Evolutionary conservation across 225 moss, liverwort and hornwort genomes (phyloP).

Genomic region (Marchantia polymorpha): DNA sequence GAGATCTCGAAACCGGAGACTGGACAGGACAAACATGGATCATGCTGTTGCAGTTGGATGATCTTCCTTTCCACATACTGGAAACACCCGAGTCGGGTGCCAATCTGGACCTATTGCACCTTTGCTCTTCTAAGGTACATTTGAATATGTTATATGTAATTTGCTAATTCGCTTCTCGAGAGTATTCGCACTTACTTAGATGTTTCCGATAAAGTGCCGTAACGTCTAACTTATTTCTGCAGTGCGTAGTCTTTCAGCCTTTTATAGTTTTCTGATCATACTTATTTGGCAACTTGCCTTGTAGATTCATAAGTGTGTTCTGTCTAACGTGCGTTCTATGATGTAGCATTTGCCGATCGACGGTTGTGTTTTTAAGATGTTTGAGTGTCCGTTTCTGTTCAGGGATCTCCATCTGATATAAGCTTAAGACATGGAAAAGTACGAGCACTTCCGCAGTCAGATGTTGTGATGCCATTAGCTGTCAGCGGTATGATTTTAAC

Average conservation of each 20-base stretch:
- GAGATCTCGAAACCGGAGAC: conserved; percentile 42
- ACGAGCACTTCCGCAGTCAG: conserved; percentile 67
- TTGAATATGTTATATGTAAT: too few relatives aligned
- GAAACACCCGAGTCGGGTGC: conserved; percentile 35
- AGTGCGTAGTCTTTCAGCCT: too few relatives aligned
- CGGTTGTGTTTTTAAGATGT: neutral
- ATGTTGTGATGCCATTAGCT: conserved; percentile 83
- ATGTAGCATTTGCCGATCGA: neutral
- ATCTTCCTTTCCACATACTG: conserved; percentile 59
- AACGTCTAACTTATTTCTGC: too few relatives aligned
- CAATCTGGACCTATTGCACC: conserved; percentile 50
- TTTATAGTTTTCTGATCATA: too few relatives aligned
- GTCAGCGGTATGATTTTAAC: conserved; percentile 68
- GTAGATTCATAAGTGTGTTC: neutral
- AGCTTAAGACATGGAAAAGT: conserved; percentile 79
- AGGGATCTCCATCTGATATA: conserved; percentile 62
- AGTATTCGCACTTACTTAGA: too few relatives aligned
- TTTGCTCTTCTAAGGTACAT: conserved; percentile 42
- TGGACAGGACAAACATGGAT: conserved; percentile 66
- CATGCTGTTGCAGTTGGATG: conserved; percentile 76
- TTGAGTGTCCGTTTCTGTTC: conserved; percentile 27
- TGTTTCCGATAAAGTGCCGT: too few relatives aligned
- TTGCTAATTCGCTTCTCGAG: too few relatives aligned
- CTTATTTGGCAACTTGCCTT: neutral
- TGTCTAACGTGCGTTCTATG: neutral